These are phyloP conservation scores for Monoraphidium neglectum DNA, from an alignment of 139 green algal genomes.

Conservation along the genomic window DNA sequence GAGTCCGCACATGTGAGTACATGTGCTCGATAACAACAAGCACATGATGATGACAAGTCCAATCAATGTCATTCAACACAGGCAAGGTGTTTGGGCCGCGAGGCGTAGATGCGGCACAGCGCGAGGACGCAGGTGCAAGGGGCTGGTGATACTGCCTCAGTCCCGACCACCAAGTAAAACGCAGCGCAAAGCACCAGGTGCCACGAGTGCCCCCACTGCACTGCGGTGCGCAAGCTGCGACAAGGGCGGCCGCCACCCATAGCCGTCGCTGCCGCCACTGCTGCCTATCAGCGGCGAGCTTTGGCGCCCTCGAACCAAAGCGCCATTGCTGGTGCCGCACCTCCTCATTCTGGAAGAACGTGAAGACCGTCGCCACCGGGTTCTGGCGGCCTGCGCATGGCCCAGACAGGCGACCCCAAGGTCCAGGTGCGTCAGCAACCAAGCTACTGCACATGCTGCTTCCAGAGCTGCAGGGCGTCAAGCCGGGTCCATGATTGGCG, in stretches of 20 bases:
- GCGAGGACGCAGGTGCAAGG: too few species aligned
- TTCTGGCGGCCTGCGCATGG: neutral
- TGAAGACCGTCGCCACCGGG: slow-evolving; percentile 79
- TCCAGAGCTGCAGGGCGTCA: neutral
- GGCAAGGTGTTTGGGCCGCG: too few species aligned
- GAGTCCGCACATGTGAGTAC: neutral
- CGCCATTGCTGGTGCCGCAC: too few species aligned
- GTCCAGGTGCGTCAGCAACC: neutral
- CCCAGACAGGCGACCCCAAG: neutral
- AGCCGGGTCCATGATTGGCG: neutral
- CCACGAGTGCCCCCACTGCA: too few species aligned
- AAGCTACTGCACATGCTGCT: neutral
- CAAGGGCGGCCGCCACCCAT: too few species aligned
- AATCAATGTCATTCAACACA: too few species aligned
- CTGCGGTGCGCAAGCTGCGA: too few species aligned
- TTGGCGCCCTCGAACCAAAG: too few species aligned
- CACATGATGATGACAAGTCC: neutral
- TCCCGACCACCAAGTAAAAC: too few species aligned
- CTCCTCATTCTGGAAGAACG: slow-evolving; percentile 94
- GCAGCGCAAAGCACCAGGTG: too few species aligned
- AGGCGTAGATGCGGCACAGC: too few species aligned
- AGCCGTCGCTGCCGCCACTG: neutral
- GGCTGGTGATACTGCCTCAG: too few species aligned
- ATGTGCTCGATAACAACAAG: neutral
- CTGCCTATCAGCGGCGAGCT: neutral